These are phyloP conservation scores for Protomyces inundatus DNA, from an alignment of 1,139 yeast species.

Conservation along the genomic window DNA sequence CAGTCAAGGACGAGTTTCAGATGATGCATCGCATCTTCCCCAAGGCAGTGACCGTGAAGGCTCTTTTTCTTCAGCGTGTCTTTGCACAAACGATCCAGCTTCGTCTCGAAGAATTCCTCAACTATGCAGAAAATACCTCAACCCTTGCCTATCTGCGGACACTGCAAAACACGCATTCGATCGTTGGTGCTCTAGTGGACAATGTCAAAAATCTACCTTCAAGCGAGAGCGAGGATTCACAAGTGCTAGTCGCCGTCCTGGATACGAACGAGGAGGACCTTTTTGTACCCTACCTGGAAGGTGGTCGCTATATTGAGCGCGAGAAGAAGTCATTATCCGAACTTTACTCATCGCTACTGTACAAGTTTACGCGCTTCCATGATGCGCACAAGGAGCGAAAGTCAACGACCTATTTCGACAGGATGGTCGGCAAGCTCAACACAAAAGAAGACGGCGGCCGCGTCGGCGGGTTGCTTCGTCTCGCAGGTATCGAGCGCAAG, in stretches of 20 bases:
- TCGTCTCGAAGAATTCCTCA: conserved; percentile 58
- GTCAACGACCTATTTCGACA: conserved; percentile 24
- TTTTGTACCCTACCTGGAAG: conserved; percentile 65
- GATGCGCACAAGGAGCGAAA: conserved; percentile 21
- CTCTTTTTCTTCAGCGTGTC: conserved; percentile 66
- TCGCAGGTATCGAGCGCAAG: conserved; percentile 26
- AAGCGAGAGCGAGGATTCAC: conserved; percentile 19
- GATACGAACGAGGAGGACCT: conserved; percentile 70
- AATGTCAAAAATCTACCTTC: conserved; percentile 54
- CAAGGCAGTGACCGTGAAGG: conserved; percentile 60
- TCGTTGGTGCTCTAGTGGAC: conserved; percentile 59
- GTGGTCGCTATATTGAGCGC: conserved; percentile 61
- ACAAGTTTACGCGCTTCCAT: conserved; percentile 29
- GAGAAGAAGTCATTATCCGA: conserved; percentile 71
- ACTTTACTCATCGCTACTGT: conserved; percentile 44
- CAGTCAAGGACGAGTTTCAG: conserved; percentile 64
- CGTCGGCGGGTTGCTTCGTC: conserved; percentile 22
- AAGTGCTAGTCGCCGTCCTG: conserved; percentile 48
- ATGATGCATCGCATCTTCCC: conserved; percentile 69
- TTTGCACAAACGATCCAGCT: conserved; percentile 71
- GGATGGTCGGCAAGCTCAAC: conserved; percentile 22
- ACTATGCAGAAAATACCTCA: conserved; percentile 59
- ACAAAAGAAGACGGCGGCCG: conserved; percentile 17
- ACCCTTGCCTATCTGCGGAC: conserved; percentile 73
- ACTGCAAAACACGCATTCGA: conserved; percentile 59